Evolutionary conservation across 169 alveolate species (phyloP), one percentile per base, ranked within the genome.

Genomic region (Eimeria sp.): DNA sequence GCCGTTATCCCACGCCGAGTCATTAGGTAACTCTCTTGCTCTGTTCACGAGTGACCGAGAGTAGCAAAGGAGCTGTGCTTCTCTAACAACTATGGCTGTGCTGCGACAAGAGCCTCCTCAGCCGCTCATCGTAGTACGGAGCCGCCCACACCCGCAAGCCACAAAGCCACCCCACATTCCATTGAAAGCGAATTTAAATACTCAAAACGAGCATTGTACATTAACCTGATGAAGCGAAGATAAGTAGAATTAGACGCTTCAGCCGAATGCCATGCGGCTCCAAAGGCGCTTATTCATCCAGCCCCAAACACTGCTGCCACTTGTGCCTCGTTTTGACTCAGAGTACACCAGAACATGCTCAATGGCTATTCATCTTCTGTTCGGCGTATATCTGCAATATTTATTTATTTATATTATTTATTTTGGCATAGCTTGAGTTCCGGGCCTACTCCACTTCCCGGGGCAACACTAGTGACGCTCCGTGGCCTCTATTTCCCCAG

Each of bases 221-320:
- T 5, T 11, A 2, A 25, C 11, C 27, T 40, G 47, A 9, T 5
- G 22, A 10, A 27, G 5, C 47, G 0, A 67, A 27, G 13, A 10
- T 7, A 14, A 14, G 40, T 72, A 5, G 1, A 72, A 13, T 3
- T 72, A 2, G 40, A 13, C 27, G 9, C 54, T 72, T 13, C 3
- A 13, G 45, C 11, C 13, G 54, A 7, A 10, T 27, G 10, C 4
- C 20, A 11, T 34, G 30, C 30, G 9, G 40, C 40, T 34, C 40
- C 40, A 34, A 34, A 34, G 70, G 70, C 82, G 4, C 47, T 27
- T 27, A 16, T 67, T 67, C 78, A 5, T 30, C 27, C 82, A 72
- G 82, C 82, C 82, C 82, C 82, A 40, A 72, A 72, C 51, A 72
- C 82, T 40, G 82, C 82, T 72, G 54, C 82, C 78, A 67, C 78